phyloP scores from a whole-genome alignment of 106 monocot genomes.

The Dendrobium chrysotoxum region DNA sequence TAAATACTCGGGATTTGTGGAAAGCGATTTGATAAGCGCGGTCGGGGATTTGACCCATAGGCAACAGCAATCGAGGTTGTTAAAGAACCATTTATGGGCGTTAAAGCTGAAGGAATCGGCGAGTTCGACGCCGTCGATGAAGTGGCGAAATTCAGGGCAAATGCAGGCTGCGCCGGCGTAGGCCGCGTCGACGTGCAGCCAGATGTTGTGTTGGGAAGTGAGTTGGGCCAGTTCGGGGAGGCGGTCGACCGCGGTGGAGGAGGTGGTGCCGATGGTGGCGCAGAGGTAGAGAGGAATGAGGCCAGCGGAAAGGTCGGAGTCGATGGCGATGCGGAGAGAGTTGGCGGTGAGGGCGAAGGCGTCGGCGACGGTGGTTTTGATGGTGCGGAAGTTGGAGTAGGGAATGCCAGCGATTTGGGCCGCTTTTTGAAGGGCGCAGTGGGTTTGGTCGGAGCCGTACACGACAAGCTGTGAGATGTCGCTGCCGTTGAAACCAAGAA shows the following conservation, averaged over 20 bases:
- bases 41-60: conserved; percentile 17
- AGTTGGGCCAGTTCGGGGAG: conserved; percentile 3
- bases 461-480: conserved; percentile 21
- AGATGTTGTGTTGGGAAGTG: conserved; percentile 10
- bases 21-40: conserved; percentile 8
- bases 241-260: conserved; percentile 27
- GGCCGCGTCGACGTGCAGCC: conserved; percentile 29
- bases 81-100: conserved; percentile 36
- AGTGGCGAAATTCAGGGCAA: conserved; percentile 25
- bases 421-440: conserved; percentile 28
- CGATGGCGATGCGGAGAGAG: neutral
- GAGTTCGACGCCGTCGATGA: conserved; percentile 23
- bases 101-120: conserved; percentile 28
- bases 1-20: conserved; percentile 46
- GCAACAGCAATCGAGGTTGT: conserved; percentile 29
- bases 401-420: conserved; percentile 28
- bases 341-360: conserved; percentile 16
- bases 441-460: conserved; percentile 40
- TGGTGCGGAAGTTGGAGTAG: conserved; percentile 18
- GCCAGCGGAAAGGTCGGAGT: conserved; percentile 13
- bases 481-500: neutral
- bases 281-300: conserved; percentile 28
- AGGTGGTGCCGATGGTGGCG: conserved; percentile 37
- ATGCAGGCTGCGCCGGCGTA: conserved; percentile 28
- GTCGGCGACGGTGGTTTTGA: conserved; percentile 8